Conservation (phyloP, 2,329 filamentous ascomycete species). For the Mollisiaceae sp. region DNA sequence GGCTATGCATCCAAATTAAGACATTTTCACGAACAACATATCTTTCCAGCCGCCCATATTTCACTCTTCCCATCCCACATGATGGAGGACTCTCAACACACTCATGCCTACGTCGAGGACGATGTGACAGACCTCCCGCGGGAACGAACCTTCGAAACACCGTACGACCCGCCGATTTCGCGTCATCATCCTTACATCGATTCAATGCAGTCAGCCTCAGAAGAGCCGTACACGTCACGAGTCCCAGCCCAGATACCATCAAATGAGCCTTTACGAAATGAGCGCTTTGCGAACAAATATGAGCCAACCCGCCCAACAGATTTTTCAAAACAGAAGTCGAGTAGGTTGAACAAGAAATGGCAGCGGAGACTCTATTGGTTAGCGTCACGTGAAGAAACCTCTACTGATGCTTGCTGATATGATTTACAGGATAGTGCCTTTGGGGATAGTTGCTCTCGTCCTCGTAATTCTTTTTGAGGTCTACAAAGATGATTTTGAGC, state of each 20-base stretch:
- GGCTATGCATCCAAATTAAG: too few species aligned
- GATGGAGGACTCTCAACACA: too few species aligned
- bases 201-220: too few species aligned
- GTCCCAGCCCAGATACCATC: not conserved
- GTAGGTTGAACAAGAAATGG: constrained; percentile 26
- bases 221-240: not conserved
- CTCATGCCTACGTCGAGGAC: too few species aligned
- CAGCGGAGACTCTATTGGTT: constrained; percentile 28
- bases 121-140: too few species aligned
- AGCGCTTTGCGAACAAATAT: not conserved
- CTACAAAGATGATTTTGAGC: constrained; percentile 27
- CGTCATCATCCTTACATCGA: too few species aligned
- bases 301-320: not conserved
- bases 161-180: too few species aligned
- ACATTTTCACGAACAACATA: too few species aligned
- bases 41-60: too few species aligned
- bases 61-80: too few species aligned
- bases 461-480: constrained; percentile 27
- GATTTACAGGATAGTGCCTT: constrained; percentile 24
- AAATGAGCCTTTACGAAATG: not conserved
- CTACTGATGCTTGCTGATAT: not conserved
- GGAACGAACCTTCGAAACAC: too few species aligned
- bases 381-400: not conserved
- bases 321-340: constrained; percentile 5
- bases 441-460: constrained; percentile 24